These are phyloP conservation scores for Penicilliopsis zonata DNA, from an alignment of 495 filamentous ascomycete species.

Conservation along the genomic window DNA sequence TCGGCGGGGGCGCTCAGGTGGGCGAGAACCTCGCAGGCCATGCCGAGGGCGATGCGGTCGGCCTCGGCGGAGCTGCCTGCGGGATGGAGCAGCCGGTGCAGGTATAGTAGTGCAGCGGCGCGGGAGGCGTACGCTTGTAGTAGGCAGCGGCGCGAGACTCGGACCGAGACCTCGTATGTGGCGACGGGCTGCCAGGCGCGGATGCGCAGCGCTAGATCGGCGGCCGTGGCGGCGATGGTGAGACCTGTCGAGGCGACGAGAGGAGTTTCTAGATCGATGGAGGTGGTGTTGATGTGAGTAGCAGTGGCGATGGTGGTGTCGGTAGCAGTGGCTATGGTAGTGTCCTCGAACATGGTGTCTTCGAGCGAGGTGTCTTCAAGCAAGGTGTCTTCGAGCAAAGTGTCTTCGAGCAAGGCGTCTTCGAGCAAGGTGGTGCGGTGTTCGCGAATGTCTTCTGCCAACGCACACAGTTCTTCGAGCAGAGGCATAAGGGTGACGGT, in stretches of 20 bases:
- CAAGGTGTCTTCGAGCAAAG: too few relatives aligned
- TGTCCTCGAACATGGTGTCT: not conserved
- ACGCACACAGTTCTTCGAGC: conserved; percentile 1
- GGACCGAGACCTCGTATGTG: not conserved
- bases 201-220: not conserved
- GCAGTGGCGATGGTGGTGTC: not conserved
- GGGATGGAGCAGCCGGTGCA: conserved; percentile 2
- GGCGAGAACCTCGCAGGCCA: conserved; percentile 3
- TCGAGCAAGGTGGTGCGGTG: too few relatives aligned
- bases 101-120: conserved; percentile 2
- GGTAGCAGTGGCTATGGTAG: not conserved
- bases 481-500: conserved; percentile 2
- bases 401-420: too few relatives aligned
- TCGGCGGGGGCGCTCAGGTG: not conserved
- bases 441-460: conserved; percentile 1
- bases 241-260: too few relatives aligned
- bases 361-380: too few relatives aligned
- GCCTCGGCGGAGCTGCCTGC: conserved; percentile 1
- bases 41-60: conserved; percentile 1
- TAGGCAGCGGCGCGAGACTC: not conserved
- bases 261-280: not conserved
- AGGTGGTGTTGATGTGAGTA: not conserved
- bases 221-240: too few relatives aligned
- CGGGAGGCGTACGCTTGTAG: conserved; percentile 2
- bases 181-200: conserved; percentile 1